Evolutionary conservation across 2,329 filamentous ascomycete genomes (phyloP), one percentile per base, ranked within the genome.

Genomic region (Pseudonectria foliicola): DNA sequence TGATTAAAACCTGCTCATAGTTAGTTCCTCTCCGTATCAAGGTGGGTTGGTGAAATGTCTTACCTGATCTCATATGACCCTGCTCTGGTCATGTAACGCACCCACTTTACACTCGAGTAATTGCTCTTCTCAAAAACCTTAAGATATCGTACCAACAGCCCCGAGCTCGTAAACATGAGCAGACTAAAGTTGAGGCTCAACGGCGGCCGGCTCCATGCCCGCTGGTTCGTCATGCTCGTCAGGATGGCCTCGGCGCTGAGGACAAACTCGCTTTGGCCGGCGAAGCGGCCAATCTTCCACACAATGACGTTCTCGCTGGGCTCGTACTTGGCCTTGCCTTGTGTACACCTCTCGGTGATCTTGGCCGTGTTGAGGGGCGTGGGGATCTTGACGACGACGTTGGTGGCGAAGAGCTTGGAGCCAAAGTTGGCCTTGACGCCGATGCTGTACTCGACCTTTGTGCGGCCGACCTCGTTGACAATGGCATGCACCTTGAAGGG

Each of bases 101-200:
- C 92, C 92, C 92, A 98, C 64, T 98, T 98, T 31, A 98, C 92
- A 56, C 88, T 95, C 44, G 85, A 93, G 61, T 98, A 98, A 63
- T 96, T 96, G 63, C 78, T 92, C 79, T 98, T 98, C 68, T 98
- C 92, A 67, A 98, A 98, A 2, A 98, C 92, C 66, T 98, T 98
- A 38, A 98, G 66, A 61, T 98, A 98, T 32, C 93, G 72, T 38
- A 98, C 92, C 45, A 98, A 59, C 56, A 98, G 60, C 1, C 92
- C 92, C 1, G 85, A 93, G 57, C 87, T 95, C 13, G 92, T 98
- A 58, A 98, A 98, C 93, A 98, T 98, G 53, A 98, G 72, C 53
- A 98, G 64, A 44, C 84, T 92, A 56, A 98, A 98, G 62, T 79
- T 92, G 61, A 98, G 67, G 62, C 81, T 95, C 42, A 98, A 67